phyloP scores from a whole-genome alignment of 75 land plant species.

The Sequoia sempervirens region DNA sequence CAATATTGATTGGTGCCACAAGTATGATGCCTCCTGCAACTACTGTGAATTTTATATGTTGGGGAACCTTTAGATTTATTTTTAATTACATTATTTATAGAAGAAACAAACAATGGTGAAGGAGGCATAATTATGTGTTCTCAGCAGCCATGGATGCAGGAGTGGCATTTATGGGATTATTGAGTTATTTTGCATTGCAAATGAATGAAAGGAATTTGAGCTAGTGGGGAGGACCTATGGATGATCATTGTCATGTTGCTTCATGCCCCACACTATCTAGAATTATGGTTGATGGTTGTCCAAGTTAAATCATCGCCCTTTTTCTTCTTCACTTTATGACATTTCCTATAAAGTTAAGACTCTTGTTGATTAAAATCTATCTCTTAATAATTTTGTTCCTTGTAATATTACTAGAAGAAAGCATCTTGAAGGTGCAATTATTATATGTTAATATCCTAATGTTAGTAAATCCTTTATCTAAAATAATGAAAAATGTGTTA shows the following conservation, averaged over 20 bases:
- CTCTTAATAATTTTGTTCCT: too few species aligned
- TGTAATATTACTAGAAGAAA: too few species aligned
- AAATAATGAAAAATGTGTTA: too few species aligned
- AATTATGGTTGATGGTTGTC: conserved; percentile 34
- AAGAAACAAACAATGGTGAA: conserved; percentile 31
- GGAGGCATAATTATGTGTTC: conserved; percentile 26
- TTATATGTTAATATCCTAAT: too few species aligned
- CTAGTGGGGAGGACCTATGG: conserved; percentile 57
- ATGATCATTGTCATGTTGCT: conserved; percentile 60
- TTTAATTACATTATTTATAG: conserved; percentile 25
- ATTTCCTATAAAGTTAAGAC: neutral
- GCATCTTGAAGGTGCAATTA: too few species aligned
- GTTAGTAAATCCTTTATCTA: too few species aligned
- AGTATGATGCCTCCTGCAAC: conserved; percentile 30
- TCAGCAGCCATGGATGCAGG: conserved; percentile 44
- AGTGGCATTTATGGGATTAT: conserved; percentile 28
- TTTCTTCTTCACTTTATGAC: neutral
- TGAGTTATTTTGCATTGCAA: conserved; percentile 16
- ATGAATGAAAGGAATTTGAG: conserved; percentile 13
- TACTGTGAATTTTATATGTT: conserved; percentile 21
- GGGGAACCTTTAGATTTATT: conserved; percentile 19
- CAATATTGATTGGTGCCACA: conserved; percentile 22
- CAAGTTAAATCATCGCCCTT: neutral
- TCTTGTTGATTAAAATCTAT: too few species aligned
- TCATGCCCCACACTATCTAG: conserved; percentile 55